These are phyloP conservation scores for Thuidium tamariscinum DNA, from an alignment of 225 moss, liverwort and hornwort species.

Conservation along the genomic window DNA sequence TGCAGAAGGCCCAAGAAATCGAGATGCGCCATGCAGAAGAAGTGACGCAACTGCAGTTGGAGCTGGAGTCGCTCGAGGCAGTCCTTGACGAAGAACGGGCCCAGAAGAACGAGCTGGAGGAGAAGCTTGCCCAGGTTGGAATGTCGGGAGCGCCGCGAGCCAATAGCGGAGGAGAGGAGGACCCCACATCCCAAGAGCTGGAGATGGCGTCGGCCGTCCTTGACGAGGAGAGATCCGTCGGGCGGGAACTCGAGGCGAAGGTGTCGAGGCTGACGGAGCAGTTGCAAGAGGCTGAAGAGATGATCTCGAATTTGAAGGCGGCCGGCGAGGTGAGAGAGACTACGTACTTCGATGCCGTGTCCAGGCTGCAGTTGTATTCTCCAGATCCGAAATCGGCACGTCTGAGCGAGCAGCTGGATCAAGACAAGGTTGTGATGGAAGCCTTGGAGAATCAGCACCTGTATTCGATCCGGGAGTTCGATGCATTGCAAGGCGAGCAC, in stretches of 20 bases:
- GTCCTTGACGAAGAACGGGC: conserved; percentile 63
- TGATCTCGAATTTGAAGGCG: conserved; percentile 13
- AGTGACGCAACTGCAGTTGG: conserved; percentile 63
- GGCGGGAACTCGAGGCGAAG: conserved; percentile 23
- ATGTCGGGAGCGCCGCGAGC: not conserved
- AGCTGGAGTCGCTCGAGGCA: conserved; percentile 69
- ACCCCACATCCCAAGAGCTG: not conserved
- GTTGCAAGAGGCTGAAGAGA: conserved; percentile 37
- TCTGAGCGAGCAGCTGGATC: conserved; percentile 27
- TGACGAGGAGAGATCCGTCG: conserved; percentile 14
- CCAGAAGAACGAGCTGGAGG: conserved; percentile 38
- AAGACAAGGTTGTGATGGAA: conserved; percentile 51
- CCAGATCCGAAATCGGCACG: conserved; percentile 27
- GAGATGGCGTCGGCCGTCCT: not conserved
- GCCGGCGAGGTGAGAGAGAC: conserved; percentile 42
- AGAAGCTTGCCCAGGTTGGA: conserved; percentile 1
- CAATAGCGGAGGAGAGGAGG: not conserved
- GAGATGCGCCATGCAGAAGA: conserved; percentile 92
- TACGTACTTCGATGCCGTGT: conserved; percentile 38
- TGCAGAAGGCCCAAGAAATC: conserved; percentile 58
- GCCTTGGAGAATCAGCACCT: conserved; percentile 75
- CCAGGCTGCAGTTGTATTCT: conserved; percentile 30
- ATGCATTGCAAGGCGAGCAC: conserved; percentile 59
- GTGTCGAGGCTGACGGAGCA: conserved; percentile 29
- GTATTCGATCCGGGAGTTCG: conserved; percentile 54